These are phyloP conservation scores for Microascus cirrosus DNA, from an alignment of 2,329 filamentous ascomycete genomes.

Conservation along the genomic window DNA sequence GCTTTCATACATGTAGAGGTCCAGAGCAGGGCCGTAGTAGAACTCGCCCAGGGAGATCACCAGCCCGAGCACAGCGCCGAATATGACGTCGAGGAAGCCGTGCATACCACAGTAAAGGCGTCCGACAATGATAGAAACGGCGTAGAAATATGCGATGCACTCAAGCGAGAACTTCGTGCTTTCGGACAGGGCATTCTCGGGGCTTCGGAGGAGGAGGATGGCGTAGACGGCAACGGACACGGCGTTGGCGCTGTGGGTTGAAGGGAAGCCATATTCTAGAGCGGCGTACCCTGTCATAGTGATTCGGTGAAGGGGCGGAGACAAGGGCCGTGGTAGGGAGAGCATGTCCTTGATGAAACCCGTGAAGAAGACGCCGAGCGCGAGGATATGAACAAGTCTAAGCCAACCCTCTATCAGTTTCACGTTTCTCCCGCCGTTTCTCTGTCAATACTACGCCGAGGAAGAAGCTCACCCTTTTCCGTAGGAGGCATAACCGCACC, in stretches of 20 bases:
- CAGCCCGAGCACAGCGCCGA: slow-evolving; percentile 69
- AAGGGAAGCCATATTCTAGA: slow-evolving; percentile 94
- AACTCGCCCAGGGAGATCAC: slow-evolving; percentile 49
- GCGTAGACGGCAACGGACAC: slow-evolving; percentile 86
- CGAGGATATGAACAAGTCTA: slow-evolving; percentile 64
- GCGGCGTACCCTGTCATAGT: slow-evolving; percentile 95
- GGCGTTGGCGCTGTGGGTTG: slow-evolving; percentile 93
- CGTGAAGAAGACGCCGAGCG: slow-evolving; percentile 72
- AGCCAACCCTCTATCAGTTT: not conserved
- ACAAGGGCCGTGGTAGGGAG: slow-evolving; percentile 83
- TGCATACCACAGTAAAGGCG: slow-evolving; percentile 98
- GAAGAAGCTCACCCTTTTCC: slow-evolving; percentile 64
- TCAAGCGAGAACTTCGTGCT: slow-evolving; percentile 54
- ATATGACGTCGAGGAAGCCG: slow-evolving; percentile 81
- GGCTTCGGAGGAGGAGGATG: slow-evolving; percentile 56
- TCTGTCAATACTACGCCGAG: not conserved
- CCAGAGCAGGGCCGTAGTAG: slow-evolving; percentile 49
- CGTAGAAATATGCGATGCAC: slow-evolving; percentile 68
- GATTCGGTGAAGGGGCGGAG: slow-evolving; percentile 84
- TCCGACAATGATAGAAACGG: slow-evolving; percentile 78
- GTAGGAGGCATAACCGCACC: slow-evolving; percentile 79
- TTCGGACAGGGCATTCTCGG: slow-evolving; percentile 49
- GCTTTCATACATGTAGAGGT: slow-evolving; percentile 58
- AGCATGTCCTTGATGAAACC: slow-evolving; percentile 92
- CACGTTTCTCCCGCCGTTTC: not conserved